phyloP scores from a whole-genome alignment of 805 yeast species.

The Saccharomycopsis javanensis region DNA sequence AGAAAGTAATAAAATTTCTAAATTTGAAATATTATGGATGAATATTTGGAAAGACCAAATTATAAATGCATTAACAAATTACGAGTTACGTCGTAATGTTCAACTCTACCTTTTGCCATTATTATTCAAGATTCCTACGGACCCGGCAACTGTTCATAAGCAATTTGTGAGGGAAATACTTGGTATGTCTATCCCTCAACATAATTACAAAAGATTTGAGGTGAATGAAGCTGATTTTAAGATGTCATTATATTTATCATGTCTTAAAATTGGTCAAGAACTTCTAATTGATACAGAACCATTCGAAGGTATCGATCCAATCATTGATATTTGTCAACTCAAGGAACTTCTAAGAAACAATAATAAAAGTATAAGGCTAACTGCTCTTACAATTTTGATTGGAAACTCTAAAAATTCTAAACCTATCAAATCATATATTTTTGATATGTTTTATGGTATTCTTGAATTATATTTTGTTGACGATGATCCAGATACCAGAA shows the following conservation, averaged over 20 bases:
- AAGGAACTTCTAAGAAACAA: slow-evolving; percentile 38
- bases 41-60: slow-evolving; percentile 40
- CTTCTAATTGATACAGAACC: slow-evolving; percentile 45
- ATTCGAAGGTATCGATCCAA: slow-evolving; percentile 28
- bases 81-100: slow-evolving; percentile 35
- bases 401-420: slow-evolving; percentile 52
- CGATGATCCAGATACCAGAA: slow-evolving; percentile 56
- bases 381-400: slow-evolving; percentile 51
- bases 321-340: slow-evolving; percentile 28
- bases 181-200: neutral
- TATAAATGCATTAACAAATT: slow-evolving; percentile 27
- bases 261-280: slow-evolving; percentile 57
- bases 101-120: slow-evolving; percentile 53
- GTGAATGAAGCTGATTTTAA: slow-evolving; percentile 20
- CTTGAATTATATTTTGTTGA: slow-evolving; percentile 52
- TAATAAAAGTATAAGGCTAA: slow-evolving; percentile 30
- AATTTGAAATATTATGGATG: slow-evolving; percentile 35
- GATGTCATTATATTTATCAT: slow-evolving; percentile 38
- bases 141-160: slow-evolving; percentile 32
- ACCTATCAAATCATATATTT: slow-evolving; percentile 39
- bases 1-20: slow-evolving; percentile 15
- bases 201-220: neutral
- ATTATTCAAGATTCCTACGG: slow-evolving; percentile 38
- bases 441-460: slow-evolving; percentile 34
- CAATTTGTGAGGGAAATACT: slow-evolving; percentile 27